Evolutionary conservation across 1,139 yeast species (phyloP).

Genomic region (Ashbya aceris): DNA sequence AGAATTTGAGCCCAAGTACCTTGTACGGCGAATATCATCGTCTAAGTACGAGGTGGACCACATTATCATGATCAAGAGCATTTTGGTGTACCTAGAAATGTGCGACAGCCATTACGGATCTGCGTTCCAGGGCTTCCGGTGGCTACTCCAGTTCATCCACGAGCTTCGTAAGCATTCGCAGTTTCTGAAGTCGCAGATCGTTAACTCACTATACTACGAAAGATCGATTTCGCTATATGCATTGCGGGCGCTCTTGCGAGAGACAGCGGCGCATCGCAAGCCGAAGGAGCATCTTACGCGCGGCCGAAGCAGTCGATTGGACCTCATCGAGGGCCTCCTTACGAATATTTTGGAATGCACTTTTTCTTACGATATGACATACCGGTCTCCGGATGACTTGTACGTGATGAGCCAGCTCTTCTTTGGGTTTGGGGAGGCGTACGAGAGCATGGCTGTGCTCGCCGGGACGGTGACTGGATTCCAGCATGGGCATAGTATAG

Average conservation of each 20-base stretch:
- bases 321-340: slow-evolving; percentile 10
- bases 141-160: slow-evolving; percentile 18
- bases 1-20: slow-evolving; percentile 14
- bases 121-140: slow-evolving; percentile 15
- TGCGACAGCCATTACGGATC: slow-evolving; percentile 11
- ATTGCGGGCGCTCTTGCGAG: slow-evolving; percentile 2
- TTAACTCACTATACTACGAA: slow-evolving; percentile 10
- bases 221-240: slow-evolving; percentile 13
- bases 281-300: neutral
- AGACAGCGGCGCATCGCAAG: slow-evolving; percentile 3
- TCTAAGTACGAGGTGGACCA: slow-evolving; percentile 8
- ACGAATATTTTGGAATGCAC: slow-evolving; percentile 11
- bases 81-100: slow-evolving; percentile 8
- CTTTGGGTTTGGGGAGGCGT: slow-evolving; percentile 14
- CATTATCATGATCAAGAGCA: slow-evolving; percentile 9
- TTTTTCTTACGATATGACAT: slow-evolving; percentile 3
- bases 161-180: slow-evolving; percentile 9
- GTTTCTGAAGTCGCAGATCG: neutral
- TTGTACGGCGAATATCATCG: slow-evolving; percentile 9
- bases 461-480: slow-evolving; percentile 13
- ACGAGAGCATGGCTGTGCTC: slow-evolving; percentile 13
- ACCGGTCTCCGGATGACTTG: neutral
- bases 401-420: slow-evolving; percentile 13
- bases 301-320: slow-evolving; percentile 9
- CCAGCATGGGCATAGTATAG: slow-evolving; percentile 6